These are phyloP conservation scores for Cladosporium sp. DNA, from an alignment of 2,329 filamentous ascomycete species.

Conservation along the genomic window DNA sequence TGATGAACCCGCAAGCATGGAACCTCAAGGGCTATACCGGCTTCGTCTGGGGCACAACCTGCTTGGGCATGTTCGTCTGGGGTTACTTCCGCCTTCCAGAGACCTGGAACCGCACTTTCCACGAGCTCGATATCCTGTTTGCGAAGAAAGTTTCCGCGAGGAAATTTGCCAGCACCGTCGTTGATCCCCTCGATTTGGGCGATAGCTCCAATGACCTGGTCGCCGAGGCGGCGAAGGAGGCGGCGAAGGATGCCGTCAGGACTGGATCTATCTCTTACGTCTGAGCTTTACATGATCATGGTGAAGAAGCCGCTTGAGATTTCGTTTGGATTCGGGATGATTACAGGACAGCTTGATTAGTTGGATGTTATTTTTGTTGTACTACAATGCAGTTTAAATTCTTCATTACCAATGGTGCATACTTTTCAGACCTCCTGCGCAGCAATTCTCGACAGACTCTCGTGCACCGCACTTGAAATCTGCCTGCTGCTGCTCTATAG, in stretches of 20 bases:
- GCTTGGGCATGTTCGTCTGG: conserved; percentile 28
- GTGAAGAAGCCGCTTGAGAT: too few species aligned
- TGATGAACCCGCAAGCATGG: conserved; percentile 13
- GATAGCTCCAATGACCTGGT: conserved; percentile 8
- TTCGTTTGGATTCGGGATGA: too few species aligned
- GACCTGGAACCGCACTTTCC: conserved; percentile 32
- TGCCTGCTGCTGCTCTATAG: too few species aligned
- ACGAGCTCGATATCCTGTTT: conserved; percentile 36
- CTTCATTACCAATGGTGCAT: too few species aligned
- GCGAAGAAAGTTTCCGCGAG: conserved; percentile 28
- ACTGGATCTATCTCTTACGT: conserved; percentile 7
- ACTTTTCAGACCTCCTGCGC: too few species aligned
- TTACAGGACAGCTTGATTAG: too few species aligned
- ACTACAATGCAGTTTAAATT: too few species aligned
- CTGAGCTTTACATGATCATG: not conserved
- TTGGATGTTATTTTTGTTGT: too few species aligned
- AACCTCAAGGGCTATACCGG: conserved; percentile 32
- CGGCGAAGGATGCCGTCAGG: conserved; percentile 10
- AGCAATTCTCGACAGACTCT: too few species aligned
- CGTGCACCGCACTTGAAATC: too few species aligned
- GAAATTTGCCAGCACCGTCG: conserved; percentile 22
- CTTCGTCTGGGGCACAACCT: conserved; percentile 27
- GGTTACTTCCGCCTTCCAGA: conserved; percentile 33
- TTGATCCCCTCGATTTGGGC: conserved; percentile 14
- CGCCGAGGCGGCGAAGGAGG: conserved; percentile 9